Evolutionary conservation across 2,329 filamentous ascomycete species (phyloP), one percentile per base, ranked within the genome.

Genomic region (Cladobotryum mycophilum): DNA sequence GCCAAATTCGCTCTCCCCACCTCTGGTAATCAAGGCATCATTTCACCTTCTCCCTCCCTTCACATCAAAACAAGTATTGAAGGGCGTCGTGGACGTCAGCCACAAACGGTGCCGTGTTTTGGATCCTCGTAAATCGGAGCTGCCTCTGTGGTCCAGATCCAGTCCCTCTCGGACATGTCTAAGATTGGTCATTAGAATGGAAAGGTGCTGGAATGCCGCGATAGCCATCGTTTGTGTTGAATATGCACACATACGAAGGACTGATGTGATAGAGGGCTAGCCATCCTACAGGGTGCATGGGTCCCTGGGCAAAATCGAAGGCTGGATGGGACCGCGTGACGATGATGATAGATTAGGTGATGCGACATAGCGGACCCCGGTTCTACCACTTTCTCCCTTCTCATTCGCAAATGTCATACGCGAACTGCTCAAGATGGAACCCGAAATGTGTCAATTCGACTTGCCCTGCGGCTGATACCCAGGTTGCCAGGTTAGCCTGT

Each of bases 291-390:
- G 18, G 18, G 18, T 6, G 41, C 34, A 38, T 22, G 35, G 25
- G 34, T 17, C 4, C 14, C 41, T 17, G 30, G 36, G 25, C 25
- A 38, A 17, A 38, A 17, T 30, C 15, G 30, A 35, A 22, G 44
- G 15, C 34, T 36, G 36, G 36, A 35, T 47, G 9, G 38, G 33
- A 30, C 45, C 45, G 45, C 49, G 41, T 52, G 49, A 52, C 49
- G 49, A 52, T 52, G 49, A 35, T 33, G 43, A 41, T 45, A 48
- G 49, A 52, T 52, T 52, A 46, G 41, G 41, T 41, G 49, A 46
- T 52, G 49, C 49, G 44, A 14, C 41, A 36, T 7, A 30, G 49
- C 49, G 49, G 45, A 48, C 44, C 49, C 45, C 45, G 36, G 41
- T 41, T 25, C 41, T 48, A 30, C 8, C 17, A 22, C 40, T 17